Base-by-base conservation (phyloP, 192 early-diverging fungal genomes). In the Podila verticillata region DNA sequence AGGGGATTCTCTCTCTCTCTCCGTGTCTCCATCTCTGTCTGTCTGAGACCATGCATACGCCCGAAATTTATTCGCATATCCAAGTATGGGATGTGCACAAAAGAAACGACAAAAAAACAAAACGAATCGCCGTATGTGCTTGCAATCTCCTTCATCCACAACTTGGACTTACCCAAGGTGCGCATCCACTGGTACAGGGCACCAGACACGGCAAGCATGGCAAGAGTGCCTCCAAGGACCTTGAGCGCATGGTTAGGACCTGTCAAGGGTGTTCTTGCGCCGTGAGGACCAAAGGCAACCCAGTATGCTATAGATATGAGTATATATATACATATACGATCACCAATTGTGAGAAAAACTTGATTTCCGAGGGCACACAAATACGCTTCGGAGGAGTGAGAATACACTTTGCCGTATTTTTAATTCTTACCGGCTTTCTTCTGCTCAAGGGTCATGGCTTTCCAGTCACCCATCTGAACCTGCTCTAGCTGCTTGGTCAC, bases 401-500 rank as follows among this genome's bases (percentile, higher is more conserved):
- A 44, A 44, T 54, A 26, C 22, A 26, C 22, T 24, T 12, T 49
- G 9, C 17, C 19, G 51, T 17, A 54, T 54, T 54, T 54, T 30
- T n/a, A 0, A 44, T 26, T 78, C 82, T 64, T 82, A 94, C 93
- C 91, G 68, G 96, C 93, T 69, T 93, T 90, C 92, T 98, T 98
- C 84, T 98, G 89, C 57, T 97, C 96, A 65, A 93, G 67, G 51
- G 95, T 86, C 63, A 98, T 81, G 60, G 87, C 86, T 86, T 93
- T 95, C 96, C 96, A 98, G 89, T 98, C 95, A 56, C 87, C 92
- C 90, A 95, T 96, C 87, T 96, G 94, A 64, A 88, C 87, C 80
- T 92, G 94, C 63, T 85, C 86, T 30, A 98, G 87, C 49, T 86
- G 75, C 67, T 91, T 92, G 62, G 92, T 85, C 59, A 96, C 89